Base-by-base conservation (phyloP, 345 rosid genomes). In the Reutealis trisperma region DNA sequence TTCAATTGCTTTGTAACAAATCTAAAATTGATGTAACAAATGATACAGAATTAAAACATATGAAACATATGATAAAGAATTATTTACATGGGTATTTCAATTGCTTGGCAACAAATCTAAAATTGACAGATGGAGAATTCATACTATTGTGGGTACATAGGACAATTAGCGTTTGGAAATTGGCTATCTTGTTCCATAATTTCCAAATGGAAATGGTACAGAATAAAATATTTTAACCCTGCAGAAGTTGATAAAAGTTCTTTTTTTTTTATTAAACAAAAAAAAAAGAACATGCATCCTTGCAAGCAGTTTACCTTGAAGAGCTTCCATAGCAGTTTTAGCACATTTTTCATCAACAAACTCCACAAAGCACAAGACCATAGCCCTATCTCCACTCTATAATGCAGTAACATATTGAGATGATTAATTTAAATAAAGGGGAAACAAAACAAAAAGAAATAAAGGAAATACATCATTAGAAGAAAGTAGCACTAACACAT, bases 321-420 rank as follows among this genome's bases (percentile, higher is more conserved):
- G 89, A 71, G 89, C 88, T 69, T 86, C 81, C 90, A 84, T 78
- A 44, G 91, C 93, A 60, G 89, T 86, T 55, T 67, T 41, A 72
- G 89, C 91, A 79, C 84, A 85, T n/a, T 83, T 82, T 52, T 85
- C 60, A 75, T 90, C 87, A 64, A 27, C 32, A 4, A 90, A 90
- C 79, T 88, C 91, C 60, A 87, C 90, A 81, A 90, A 90, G 82
- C 93, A 85, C 70, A 87, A 72, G 34, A 90, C 89, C 75, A 78
- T 62, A n/a, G 90, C 87, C 72, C 58, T 78, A 57, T 84, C 91
- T 83, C 87, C 88, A 59, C 62, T 76, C 93, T 87, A 85, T 82
- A 79, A 57, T 78, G 44, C 54, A 58, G 58, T 73, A 59, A 27
- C 19, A 76, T 18, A 72, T 27, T 27, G 12, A 71, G 63, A 66